Conservation (phyloP, 768 basidiomycete genomes). For the Psilocybe cyanescens region DNA sequence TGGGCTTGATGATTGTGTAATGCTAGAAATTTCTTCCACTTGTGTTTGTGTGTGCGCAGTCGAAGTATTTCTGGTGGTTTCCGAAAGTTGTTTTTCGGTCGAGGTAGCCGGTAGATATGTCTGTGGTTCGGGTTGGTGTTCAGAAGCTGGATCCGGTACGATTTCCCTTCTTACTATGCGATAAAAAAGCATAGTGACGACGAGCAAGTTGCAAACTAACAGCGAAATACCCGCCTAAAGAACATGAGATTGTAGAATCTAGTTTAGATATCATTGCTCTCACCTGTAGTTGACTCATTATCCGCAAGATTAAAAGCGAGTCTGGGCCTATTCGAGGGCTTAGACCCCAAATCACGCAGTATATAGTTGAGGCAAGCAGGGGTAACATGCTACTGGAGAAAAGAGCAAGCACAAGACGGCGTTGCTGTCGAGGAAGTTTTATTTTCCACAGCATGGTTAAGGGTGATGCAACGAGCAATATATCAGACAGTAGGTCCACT, state of each 20-base stretch:
- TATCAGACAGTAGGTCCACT: slow-evolving; percentile 30
- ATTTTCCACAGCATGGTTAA: slow-evolving; percentile 28
- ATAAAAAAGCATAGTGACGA: slow-evolving; percentile 11
- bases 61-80: background rate
- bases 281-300: slow-evolving; percentile 12
- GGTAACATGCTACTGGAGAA: slow-evolving; percentile 29
- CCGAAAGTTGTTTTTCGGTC: background rate
- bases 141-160: background rate
- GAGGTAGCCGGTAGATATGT: background rate
- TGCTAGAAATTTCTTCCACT: background rate
- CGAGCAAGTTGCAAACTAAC: slow-evolving; percentile 7
- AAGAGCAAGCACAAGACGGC: slow-evolving; percentile 26
- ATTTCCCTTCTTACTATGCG: slow-evolving; percentile 2
- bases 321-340: slow-evolving; percentile 1
- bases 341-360: slow-evolving; percentile 19
- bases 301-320: slow-evolving; percentile 1
- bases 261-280: background rate
- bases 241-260: background rate
- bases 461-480: slow-evolving; percentile 27
- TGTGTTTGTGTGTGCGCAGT: background rate
- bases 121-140: background rate
- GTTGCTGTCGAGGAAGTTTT: slow-evolving; percentile 24
- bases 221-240: slow-evolving; percentile 4
- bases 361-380: slow-evolving; percentile 22
- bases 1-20: background rate